phyloP scores from a whole-genome alignment of 2,329 filamentous ascomycete genomes.

The Hymenoscyphus albidus region DNA sequence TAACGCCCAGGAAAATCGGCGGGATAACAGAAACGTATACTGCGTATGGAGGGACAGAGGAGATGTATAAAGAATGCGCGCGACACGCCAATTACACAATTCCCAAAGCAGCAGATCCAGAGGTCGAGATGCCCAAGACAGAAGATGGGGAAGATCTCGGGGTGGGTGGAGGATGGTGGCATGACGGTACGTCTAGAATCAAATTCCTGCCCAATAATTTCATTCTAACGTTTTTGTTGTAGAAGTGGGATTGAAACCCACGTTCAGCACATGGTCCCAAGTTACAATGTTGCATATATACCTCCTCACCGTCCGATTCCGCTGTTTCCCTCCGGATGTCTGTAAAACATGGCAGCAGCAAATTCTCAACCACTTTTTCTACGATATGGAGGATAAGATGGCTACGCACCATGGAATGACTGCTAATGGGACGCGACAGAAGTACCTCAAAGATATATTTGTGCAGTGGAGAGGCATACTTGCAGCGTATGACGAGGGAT shows the following conservation, averaged over 20 bases:
- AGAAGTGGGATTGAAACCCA: slow-evolving; percentile 78
- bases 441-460: slow-evolving; percentile 82
- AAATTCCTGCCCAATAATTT: slow-evolving; percentile 8
- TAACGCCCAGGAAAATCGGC: slow-evolving; percentile 26
- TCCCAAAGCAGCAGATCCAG: slow-evolving; percentile 39
- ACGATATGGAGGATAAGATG: slow-evolving; percentile 80
- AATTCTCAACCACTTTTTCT: slow-evolving; percentile 93
- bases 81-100: slow-evolving; percentile 29
- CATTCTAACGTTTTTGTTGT: slow-evolving; percentile 5
- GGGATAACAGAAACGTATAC: slow-evolving; percentile 62
- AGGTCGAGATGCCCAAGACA: slow-evolving; percentile 65
- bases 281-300: slow-evolving; percentile 97
- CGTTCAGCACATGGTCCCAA: slow-evolving; percentile 94
- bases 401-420: slow-evolving; percentile 71
- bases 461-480: slow-evolving; percentile 87
- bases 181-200: slow-evolving; percentile 55
- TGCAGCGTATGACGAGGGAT: slow-evolving; percentile 78
- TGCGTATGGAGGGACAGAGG: slow-evolving; percentile 74
- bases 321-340: slow-evolving; percentile 67
- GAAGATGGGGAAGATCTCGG: slow-evolving; percentile 81
- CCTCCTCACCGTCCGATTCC: slow-evolving; percentile 77
- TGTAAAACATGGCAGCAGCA: slow-evolving; percentile 81
- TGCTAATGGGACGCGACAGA: slow-evolving; percentile 56
- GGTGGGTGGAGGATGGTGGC: slow-evolving; percentile 72
- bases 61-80: slow-evolving; percentile 45